Percentiles rank a stretch among this genome's conserved stretches.
Conservation (phyloP, 1,284 basidiomycete genomes). For the Ustilago bromivora region DNA sequence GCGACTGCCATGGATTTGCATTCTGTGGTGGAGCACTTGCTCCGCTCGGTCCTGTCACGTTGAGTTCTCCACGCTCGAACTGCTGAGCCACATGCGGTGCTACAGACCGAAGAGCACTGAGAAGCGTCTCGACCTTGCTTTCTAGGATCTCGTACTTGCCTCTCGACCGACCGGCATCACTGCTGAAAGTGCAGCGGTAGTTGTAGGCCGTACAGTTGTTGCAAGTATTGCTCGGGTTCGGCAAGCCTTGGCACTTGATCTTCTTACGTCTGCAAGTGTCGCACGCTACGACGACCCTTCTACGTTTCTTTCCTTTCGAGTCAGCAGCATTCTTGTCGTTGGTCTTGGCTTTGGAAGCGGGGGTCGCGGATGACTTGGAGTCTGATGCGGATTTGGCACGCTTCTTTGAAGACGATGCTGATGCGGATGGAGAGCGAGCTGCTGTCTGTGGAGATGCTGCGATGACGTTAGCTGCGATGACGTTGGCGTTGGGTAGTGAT, state of each 20-base stretch:
- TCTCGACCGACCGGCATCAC: constrained; percentile 52
- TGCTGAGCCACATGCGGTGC: constrained; percentile 58
- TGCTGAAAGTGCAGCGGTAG: constrained; percentile 59
- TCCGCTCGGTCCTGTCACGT: constrained; percentile 38
- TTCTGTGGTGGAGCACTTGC: constrained; percentile 50
- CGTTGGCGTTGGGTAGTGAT: neutral
- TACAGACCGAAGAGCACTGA: constrained; percentile 56
- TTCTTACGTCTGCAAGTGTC: constrained; percentile 65
- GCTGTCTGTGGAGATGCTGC: constrained; percentile 17
- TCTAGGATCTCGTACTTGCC: constrained; percentile 67
- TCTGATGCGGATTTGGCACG: constrained; percentile 11
- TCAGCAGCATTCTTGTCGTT: constrained; percentile 30
- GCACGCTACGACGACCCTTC: constrained; percentile 62
- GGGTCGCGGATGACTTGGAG: constrained; percentile 6
- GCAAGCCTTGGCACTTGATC: constrained; percentile 61
- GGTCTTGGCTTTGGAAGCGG: constrained; percentile 20
- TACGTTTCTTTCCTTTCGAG: constrained; percentile 43
- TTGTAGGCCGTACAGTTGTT: constrained; percentile 59
- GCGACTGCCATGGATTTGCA: constrained; percentile 39
- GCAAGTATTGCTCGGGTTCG: constrained; percentile 55
- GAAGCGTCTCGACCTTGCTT: constrained; percentile 59
- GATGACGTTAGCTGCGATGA: neutral
- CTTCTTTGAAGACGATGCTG: constrained; percentile 24
- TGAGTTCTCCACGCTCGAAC: constrained; percentile 59
- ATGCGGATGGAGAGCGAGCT: constrained; percentile 14